These are phyloP conservation scores for Lasiodiplodia gonubiensis DNA, from an alignment of 2,329 filamentous ascomycete species.

Conservation along the genomic window DNA sequence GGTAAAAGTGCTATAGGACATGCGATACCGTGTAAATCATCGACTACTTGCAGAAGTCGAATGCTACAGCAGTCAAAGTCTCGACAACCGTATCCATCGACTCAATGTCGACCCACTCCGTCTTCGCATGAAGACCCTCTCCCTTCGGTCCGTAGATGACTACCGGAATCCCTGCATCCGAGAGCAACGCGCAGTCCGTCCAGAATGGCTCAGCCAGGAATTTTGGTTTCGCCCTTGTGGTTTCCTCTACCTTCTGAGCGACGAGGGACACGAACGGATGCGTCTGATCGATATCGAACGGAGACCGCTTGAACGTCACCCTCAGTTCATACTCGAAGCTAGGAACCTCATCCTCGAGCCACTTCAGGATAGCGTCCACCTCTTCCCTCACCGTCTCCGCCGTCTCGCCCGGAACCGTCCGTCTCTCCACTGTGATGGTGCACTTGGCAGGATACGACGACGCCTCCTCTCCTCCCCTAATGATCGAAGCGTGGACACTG, in stretches of 20 bases:
- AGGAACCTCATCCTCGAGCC: slow-evolving; percentile 41
- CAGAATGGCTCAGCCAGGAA: slow-evolving; percentile 45
- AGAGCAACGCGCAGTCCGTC: slow-evolving; percentile 59
- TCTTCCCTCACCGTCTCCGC: slow-evolving; percentile 46
- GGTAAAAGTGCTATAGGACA: no score
- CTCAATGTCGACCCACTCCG: slow-evolving; percentile 57
- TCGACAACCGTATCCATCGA: slow-evolving; percentile 32
- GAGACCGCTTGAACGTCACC: slow-evolving; percentile 51
- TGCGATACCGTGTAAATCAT: no score
- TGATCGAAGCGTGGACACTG: slow-evolving; percentile 56
- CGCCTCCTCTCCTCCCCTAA: slow-evolving; percentile 58
- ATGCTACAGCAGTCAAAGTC: neutral
- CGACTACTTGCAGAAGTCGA: neutral
- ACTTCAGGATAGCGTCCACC: slow-evolving; percentile 46
- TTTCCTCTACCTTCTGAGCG: slow-evolving; percentile 35
- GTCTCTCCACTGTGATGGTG: slow-evolving; percentile 56
- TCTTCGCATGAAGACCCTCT: slow-evolving; percentile 57
- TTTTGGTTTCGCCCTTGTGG: slow-evolving; percentile 31
- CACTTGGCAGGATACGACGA: slow-evolving; percentile 60
- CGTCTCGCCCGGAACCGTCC: slow-evolving; percentile 56
- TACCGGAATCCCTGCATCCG: slow-evolving; percentile 52
- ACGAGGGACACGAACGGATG: slow-evolving; percentile 51
- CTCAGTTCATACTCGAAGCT: slow-evolving; percentile 51
- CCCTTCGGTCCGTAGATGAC: slow-evolving; percentile 57
- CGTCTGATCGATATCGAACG: slow-evolving; percentile 49